phyloP scores from a whole-genome alignment of 129 eudicot genomes.

The Chrysanthemum seticuspe region DNA sequence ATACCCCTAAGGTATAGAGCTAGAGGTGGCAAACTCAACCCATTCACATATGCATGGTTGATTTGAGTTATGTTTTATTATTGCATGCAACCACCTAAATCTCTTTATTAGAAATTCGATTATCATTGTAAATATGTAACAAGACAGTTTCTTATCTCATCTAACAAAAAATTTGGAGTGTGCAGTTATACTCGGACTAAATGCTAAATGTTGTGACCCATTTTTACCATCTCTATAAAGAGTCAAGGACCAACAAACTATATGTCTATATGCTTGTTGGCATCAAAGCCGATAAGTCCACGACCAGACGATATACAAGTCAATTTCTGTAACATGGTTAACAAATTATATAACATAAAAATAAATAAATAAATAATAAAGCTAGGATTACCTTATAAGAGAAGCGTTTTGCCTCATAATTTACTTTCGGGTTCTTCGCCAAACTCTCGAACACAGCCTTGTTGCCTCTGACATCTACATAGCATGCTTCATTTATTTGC shows the following conservation, averaged over 20 bases:
- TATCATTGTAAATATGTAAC: no score
- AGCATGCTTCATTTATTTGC: slow-evolving; percentile 48
- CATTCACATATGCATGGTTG: neutral
- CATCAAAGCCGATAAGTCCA: neutral
- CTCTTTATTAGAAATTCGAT: no score
- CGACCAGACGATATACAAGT: neutral
- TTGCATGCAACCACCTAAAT: no score
- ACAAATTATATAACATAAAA: neutral
- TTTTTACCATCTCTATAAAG: neutral
- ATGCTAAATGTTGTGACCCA: neutral
- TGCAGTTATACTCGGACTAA: no score
- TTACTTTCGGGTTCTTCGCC: slow-evolving; percentile 71
- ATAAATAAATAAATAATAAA: neutral
- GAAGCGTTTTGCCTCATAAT: slow-evolving; percentile 69
- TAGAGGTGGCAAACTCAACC: neutral
- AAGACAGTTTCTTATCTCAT: no score
- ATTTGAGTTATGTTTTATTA: neutral
- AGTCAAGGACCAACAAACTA: neutral
- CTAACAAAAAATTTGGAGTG: no score
- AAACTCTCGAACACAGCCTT: slow-evolving; percentile 88
- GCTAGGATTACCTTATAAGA: slow-evolving; percentile 69
- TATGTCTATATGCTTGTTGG: neutral
- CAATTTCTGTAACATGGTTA: neutral
- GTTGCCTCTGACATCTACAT: slow-evolving; percentile 75
- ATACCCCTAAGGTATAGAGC: no score